Evolutionary conservation across 208 protist genomes (phyloP).

Genomic region (Naegleria lovaniensis): DNA sequence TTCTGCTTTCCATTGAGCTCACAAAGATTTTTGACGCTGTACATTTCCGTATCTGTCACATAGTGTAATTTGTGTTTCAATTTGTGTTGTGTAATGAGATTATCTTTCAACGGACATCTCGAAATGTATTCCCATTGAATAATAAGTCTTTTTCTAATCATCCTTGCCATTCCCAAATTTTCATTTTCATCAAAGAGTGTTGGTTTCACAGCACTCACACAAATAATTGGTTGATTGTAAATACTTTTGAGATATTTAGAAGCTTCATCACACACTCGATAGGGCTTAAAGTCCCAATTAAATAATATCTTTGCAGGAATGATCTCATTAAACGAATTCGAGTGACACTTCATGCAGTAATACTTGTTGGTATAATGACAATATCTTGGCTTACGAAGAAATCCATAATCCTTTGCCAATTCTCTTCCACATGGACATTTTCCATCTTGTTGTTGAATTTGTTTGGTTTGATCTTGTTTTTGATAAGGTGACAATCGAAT

Average conservation of each 20-base stretch:
- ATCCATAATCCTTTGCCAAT: not conserved
- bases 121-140: conserved; percentile 4
- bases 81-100: not conserved
- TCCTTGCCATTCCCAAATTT: not conserved
- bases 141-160: conserved; percentile 12
- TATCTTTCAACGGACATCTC: not conserved
- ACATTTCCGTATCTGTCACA: conserved; percentile 9
- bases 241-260: conserved; percentile 41
- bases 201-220: conserved; percentile 44
- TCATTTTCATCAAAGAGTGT: conserved; percentile 31
- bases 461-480: not conserved
- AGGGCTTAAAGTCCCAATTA: conserved; percentile 48
- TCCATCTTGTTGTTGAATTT: not conserved
- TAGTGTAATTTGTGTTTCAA: not conserved
- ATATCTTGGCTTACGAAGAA: conserved; percentile 34
- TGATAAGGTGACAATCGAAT: not conserved
- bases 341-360: conserved; percentile 49
- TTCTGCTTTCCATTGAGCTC: not conserved
- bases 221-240: conserved; percentile 41
- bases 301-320: conserved; percentile 48
- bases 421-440: conserved; percentile 16
- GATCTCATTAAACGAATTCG: conserved; percentile 9
- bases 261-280: conserved; percentile 43
- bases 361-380: conserved; percentile 55
- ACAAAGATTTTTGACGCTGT: not conserved